Base-by-base conservation (phyloP, 1,284 basidiomycete genomes). In the Spongispora temasekensis region DNA sequence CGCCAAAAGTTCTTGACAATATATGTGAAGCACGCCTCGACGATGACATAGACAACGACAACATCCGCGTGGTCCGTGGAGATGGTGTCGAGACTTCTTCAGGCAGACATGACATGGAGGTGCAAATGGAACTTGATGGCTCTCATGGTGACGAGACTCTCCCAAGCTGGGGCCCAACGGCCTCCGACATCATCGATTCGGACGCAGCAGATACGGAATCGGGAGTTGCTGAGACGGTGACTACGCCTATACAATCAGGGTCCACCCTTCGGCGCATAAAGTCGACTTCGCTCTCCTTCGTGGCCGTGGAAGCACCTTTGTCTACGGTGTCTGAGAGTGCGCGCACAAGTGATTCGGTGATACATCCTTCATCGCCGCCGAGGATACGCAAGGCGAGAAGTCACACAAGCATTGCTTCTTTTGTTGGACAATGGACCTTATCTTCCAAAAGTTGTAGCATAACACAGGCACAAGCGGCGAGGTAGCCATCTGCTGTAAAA, bases 41-140 rank as follows among this genome's bases (percentile, higher is more conserved):
- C 62, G 71, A 81, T 51, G 90, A 92, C 67, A 90, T 89, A 34
- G 83, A 85, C 65, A 90, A 81, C 62, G 82, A 85, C 42, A 80
- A 82, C 12, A 78, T 86, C 4, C 83, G 82, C 17, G 79, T 91
- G 42, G 88, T 91, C 27, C 76, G 84, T 55, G 87, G 87, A 31
- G 88, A 91, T 68, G 90, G 88, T 25, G 79, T 80, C 7, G 82
- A 83, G 68, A 81, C 75, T 12, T 72, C 71, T 27, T 69, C 75
- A 34, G 79, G 77, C 30, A 76, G 78, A 64, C 73, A 73, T 50
- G 70, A 73, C 19, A 75, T 78, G 62, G 73, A 77, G 46, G 75
- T 76, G 51, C 72, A 76, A 31, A 72, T 81, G 27, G 70, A 74
- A 15, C 70, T 65, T 21, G 67, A 72, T 35, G 64, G 64, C 31